Conservation (phyloP, 179 eudicot species). For the Heliamphora pulchella region DNA sequence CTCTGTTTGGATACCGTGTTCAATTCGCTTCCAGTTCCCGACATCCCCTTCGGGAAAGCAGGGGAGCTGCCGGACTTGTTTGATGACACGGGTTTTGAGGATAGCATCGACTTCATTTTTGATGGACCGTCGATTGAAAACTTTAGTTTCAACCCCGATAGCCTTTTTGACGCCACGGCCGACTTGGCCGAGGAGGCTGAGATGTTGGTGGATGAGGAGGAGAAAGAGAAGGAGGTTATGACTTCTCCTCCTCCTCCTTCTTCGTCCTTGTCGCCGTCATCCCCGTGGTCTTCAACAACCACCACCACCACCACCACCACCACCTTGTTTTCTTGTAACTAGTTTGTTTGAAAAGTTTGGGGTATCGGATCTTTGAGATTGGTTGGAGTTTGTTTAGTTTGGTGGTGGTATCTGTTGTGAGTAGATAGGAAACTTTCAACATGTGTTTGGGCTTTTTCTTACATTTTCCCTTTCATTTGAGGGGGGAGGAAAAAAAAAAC, state of each 20-base stretch:
- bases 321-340: constrained; percentile 11
- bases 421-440: constrained; percentile 3
- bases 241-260: constrained; percentile 17
- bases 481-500: too few relatives aligned
- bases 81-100: constrained; percentile 24
- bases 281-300: constrained; percentile 6
- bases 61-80: constrained; percentile 25
- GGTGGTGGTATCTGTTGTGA: background rate
- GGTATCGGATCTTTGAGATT: background rate
- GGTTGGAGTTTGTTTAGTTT: constrained; percentile 13
- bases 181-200: background rate
- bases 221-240: constrained; percentile 3
- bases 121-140: constrained; percentile 17
- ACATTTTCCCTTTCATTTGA: background rate
- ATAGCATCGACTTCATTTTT: constrained; percentile 28
- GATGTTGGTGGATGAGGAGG: constrained; percentile 2
- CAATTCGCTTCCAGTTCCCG: constrained; percentile 24
- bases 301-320: constrained; percentile 7
- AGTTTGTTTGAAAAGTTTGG: constrained; percentile 4
- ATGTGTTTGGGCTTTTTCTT: background rate
- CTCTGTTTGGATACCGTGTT: constrained; percentile 28
- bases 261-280: constrained; percentile 4
- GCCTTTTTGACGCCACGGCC: constrained; percentile 6
- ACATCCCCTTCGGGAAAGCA: constrained; percentile 22
- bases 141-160: constrained; percentile 9